Evolutionary conservation across 345 rosid species (phyloP), one percentile per base, ranked within the genome.

Genomic region (Gossypium rotundifolium): DNA sequence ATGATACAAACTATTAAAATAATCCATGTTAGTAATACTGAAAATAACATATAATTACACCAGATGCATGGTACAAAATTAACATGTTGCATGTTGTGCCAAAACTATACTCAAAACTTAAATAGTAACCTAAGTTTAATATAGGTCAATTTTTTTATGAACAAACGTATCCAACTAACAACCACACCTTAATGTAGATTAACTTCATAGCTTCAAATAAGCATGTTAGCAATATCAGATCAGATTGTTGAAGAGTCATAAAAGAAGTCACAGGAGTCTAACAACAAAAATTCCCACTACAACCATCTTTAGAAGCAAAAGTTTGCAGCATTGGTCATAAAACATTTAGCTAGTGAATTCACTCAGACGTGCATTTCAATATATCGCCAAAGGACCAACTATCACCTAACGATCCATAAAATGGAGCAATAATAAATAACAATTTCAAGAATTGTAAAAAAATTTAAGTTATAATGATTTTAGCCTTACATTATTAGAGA

Each of bases 1-100:
- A 22, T 22, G 22, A 1, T 22, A 22, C 22, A 22, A 22, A 22
- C 22, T 22, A 88, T 77, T 33, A 78, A 65, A 77, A 68, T 4
- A 70, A 64, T 55, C 42, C 45, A 74, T n/a, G 58, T 75, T 71
- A 65, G 70, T 12, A 67, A 49, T 20, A 51, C 61, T 22, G 33
- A 53, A 68, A 73, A 33, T 10, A 45, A 66, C 3, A 25, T 51
- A 25, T 2, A 61, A 22, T 46, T 64, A 48, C 23, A 51, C 23
- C 9, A 4, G 9, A 18, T 7, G 72, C 60, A 74, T 65, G 49
- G 25, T 42, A 33, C 48, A 67, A 66, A 63, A 9, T 10, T n/a
- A 42, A 11, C 52, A 55, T 46, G n/a, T 46, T 70, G 55, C 55
- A 27, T 16, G 20, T 13, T 4, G 2, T 57, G 45, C 9, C 22